Evolutionary conservation across 805 yeast genomes (phyloP), one percentile per base, ranked within the genome.

Genomic region (Clavispora fructus): DNA sequence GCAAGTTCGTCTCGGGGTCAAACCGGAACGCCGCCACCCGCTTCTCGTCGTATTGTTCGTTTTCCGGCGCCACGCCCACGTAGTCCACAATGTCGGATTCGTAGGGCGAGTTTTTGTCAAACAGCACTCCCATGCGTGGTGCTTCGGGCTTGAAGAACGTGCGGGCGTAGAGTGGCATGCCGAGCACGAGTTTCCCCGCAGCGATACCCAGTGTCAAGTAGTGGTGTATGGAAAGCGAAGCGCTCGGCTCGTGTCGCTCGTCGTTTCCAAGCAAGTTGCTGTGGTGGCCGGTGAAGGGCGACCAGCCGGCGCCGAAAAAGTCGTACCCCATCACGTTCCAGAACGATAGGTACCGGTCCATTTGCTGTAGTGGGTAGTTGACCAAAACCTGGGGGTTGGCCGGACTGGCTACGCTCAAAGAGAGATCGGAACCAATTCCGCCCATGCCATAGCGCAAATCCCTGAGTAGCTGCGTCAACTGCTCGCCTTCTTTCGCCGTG

Each of bases 301-400:
- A 80, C 95, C 96, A 88, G 8, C 77, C 71, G 39, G 56, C 52
- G 0, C 97, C 98, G 1, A 82, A 67, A 55, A 83, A 86, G 62
- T 94, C 98, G 62, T 94, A 92, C 16, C 94, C 81, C 98, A 92
- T 92, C 48, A 94, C 62, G 60, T 92, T 91, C 85, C 91, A 90
- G 53, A 80, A 79, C 16, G 80, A 68, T 14, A 94, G 58, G 53
- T 74, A 73, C 23, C 60, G 58, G 53, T 84, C 83, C 76, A 92
- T 74, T n/a, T 73, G 74, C 1, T 51, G 42, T 1, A 90, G 56
- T 6, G 75, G 63, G 43, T 84, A 67, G 6, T 61, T 50, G 4
- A 55, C 43, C 14, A 82, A 58, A 44, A 75, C 73, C 5, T 75
- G 78, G 0, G 62, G 55, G 9, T 80, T 79, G 0, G 84, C 86